Evolutionary conservation across 2,329 filamentous ascomycete species (phyloP).

Genomic region (Pseudocercospora fijiensis): DNA sequence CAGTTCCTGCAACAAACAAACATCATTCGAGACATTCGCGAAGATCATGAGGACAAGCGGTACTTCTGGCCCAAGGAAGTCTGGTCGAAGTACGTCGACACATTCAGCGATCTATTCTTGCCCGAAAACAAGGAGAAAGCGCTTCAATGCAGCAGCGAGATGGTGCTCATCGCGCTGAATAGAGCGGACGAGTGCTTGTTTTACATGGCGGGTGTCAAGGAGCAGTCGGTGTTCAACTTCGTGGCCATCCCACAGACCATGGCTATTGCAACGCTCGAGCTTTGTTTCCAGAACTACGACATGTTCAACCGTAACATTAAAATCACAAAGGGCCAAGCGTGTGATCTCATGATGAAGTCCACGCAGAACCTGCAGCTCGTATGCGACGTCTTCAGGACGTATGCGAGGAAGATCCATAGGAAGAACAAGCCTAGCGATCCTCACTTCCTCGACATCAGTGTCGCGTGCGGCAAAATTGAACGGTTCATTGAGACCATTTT

Average conservation of each 20-base stretch:
- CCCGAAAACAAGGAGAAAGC: slow-evolving; percentile 74
- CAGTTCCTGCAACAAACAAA: slow-evolving; percentile 98
- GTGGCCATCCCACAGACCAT: slow-evolving; percentile 94
- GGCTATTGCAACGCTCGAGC: slow-evolving; percentile 92
- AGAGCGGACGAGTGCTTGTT: slow-evolving; percentile 93
- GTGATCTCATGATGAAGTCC: slow-evolving; percentile 84
- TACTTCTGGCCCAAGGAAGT: slow-evolving; percentile 95
- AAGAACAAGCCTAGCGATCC: slow-evolving; percentile 95
- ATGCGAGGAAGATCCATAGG: slow-evolving; percentile 77
- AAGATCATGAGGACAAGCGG: slow-evolving; percentile 83
- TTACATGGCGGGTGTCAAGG: slow-evolving; percentile 90
- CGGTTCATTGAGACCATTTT: slow-evolving; percentile 94
- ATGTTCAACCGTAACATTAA: slow-evolving; percentile 89
- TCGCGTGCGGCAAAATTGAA: slow-evolving; percentile 89
- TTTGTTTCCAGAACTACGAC: slow-evolving; percentile 85
- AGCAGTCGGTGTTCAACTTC: slow-evolving; percentile 99
- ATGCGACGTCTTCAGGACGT: slow-evolving; percentile 77
- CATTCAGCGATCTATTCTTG: slow-evolving; percentile 87
- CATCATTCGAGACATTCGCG: slow-evolving; percentile 92
- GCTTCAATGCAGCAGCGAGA: slow-evolving; percentile 83
- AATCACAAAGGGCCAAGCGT: slow-evolving; percentile 93
- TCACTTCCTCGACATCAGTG: slow-evolving; percentile 87
- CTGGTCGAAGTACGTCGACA: slow-evolving; percentile 91
- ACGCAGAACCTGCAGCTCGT: slow-evolving; percentile 84
- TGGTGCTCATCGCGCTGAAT: slow-evolving; percentile 85